Base-by-base conservation (phyloP, 2,329 filamentous ascomycete genomes). In the Neospermospora avenae region DNA sequence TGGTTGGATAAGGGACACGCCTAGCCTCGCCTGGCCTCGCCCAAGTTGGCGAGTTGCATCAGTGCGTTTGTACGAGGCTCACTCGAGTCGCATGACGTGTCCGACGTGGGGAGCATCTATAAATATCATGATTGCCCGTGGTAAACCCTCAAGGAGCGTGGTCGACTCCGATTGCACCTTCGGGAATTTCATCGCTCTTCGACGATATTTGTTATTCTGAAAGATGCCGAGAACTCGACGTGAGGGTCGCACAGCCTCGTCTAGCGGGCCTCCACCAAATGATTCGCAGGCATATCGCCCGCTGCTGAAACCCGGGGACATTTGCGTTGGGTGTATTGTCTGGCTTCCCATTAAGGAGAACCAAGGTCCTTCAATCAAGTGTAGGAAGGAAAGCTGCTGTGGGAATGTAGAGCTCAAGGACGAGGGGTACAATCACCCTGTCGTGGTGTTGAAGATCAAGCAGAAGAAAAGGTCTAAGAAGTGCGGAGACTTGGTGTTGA, bases 301-400 rank as follows among this genome's bases (percentile, higher is more conserved):
- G 28, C 10, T 24, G 11, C 31, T 52, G 3, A 24, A 22, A 13
- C 3, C 28, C 8, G 28, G 1, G n/a, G 60, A 62, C 45, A 24
- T 62, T 6, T 58, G 60, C 18, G 56, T 46, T 56, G 55, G 60
- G 11, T 62, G 60, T 35, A 62, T 59, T 35, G 22, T 62, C 7
- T 58, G 55, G 56, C 52, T 62, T 6, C 60, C 60, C 11, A 11
- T 18, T 3, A 55, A 42, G 25, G 34, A 45, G 5, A 7, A 18
- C 16, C 7, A 37, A 39, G 6, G 45, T 6, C n/a, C 24, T n/a
- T 10, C 34, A 24, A 35, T 62, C 13, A n/a, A 41, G 13, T 55
- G 51, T 18, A 39, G 31, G 25, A 56, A 46, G 39, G 13, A 25
- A 5, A 16, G 20, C 34, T 62, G 51, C 25, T 61, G 54, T 49